Base-by-base conservation (phyloP, 257 asterid species). In the Salvia splendens region DNA sequence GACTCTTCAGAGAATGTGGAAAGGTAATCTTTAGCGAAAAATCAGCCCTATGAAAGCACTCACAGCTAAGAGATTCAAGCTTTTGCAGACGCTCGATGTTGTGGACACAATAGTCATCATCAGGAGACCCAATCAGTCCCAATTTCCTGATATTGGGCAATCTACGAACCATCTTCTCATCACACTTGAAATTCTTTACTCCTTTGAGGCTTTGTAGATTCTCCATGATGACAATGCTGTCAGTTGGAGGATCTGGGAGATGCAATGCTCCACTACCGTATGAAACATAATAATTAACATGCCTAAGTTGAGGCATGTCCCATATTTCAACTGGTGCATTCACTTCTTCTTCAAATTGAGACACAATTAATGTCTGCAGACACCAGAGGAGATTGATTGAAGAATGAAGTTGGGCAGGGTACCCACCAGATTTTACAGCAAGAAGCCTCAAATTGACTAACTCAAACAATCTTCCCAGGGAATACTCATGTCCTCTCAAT, bases 241-340 rank as follows among this genome's bases (percentile, higher is more conserved):
- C 15, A 12, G 16, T 9, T 3, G 42, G 42, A 55, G 42, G 61
- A 28, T 55, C 61, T 33, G 38, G 38, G 38, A 33, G 38, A 33
- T 33, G 38, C 0, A 33, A 0, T 33, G 0, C 38, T 33, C 5
- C 5, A 2, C 2, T 5, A 1, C 5, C 4, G 2, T 17, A 33
- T n/a, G n/a, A n/a, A n/a, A 17, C 20, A 17, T 17, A 1, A n/a
- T n/a, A 33, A 3, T 33, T 1, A 5, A 33, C 38, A 33, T 33
- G 38, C 38, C 38, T 1, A 3, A 33, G 38, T 33, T 33, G 38
- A 33, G 38, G 2, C 38, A 33, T 33, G 33, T 52, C 17, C 58
- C 58, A 52, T 20, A 61, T 61, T 61, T 61, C 67, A 1, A 12
- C 53, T 5, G 67, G 53, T 43, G 54, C 54, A 8, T 4, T 6